Percentiles rank a stretch among this genome's conserved stretches.
Evolutionary conservation across 345 rosid species (phyloP).

Genomic region (Eucalyptus guilfoylei): DNA sequence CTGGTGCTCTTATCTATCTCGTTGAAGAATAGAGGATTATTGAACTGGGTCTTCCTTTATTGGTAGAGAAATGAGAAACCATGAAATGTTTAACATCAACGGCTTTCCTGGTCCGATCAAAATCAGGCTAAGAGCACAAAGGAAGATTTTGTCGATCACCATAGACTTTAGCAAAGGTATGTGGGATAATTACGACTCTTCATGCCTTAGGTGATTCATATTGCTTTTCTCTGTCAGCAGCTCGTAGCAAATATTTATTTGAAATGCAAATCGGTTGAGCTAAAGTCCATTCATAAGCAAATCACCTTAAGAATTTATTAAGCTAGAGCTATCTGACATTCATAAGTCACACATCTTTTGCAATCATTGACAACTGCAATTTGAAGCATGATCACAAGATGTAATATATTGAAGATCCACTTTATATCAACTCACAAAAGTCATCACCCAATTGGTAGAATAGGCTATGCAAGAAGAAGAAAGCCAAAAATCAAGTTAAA

Average conservation of each 20-base stretch:
- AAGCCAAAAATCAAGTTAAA: background rate
- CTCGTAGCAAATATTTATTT: background rate
- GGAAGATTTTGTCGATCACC: background rate
- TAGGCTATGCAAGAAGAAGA: background rate
- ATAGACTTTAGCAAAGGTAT: background rate
- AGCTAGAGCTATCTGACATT: background rate
- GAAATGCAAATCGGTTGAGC: background rate
- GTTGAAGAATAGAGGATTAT: background rate
- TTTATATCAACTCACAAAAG: background rate
- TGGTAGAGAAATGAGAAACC: background rate
- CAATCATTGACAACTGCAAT: background rate
- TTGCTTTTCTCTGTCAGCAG: background rate
- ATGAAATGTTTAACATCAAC: background rate
- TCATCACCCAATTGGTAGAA: background rate
- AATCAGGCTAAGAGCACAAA: background rate
- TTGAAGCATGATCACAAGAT: background rate
- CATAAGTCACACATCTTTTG: background rate
- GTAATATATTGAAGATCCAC: background rate
- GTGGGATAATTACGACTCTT: background rate
- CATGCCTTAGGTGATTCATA: background rate
- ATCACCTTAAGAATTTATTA: background rate
- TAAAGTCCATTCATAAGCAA: background rate
- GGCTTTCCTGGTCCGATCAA: background rate
- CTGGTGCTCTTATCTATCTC: background rate
- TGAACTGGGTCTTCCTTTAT: background rate